phyloP scores from a whole-genome alignment of 768 basidiomycete species.

The Auricularia sp. region DNA sequence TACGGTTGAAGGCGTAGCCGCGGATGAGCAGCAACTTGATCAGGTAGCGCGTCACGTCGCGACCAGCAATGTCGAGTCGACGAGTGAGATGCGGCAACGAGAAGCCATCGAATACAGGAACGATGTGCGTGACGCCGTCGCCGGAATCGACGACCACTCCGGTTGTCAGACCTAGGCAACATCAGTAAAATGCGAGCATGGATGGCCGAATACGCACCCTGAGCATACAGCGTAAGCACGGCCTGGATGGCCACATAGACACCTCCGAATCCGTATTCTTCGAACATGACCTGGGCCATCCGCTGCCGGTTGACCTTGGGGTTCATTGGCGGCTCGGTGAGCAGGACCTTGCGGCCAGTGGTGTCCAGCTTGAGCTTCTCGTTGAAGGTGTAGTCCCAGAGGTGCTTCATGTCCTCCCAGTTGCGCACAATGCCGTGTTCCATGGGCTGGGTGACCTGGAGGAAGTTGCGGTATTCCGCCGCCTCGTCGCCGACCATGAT shows the following conservation, averaged over 20 bases:
- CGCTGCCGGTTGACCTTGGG: conserved; percentile 83
- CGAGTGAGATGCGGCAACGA: conserved; percentile 90
- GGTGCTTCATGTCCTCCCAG: conserved; percentile 97
- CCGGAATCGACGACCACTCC: conserved; percentile 99
- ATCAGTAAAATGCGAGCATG: not conserved
- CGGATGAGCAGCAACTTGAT: conserved; percentile 99
- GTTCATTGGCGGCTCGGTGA: conserved; percentile 99
- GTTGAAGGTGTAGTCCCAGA: conserved; percentile 98
- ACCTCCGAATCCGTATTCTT: conserved; percentile 91
- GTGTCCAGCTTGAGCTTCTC: conserved; percentile 91
- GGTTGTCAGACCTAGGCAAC: conserved; percentile 73
- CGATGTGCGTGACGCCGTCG: conserved; percentile 98
- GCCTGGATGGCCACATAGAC: conserved; percentile 99
- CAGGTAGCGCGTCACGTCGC: conserved; percentile 96
- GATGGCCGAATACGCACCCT: conserved; percentile 52
- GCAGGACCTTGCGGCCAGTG: conserved; percentile 73
- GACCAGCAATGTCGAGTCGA: conserved; percentile 92
- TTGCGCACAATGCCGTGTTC: conserved; percentile 98
- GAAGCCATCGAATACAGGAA: conserved; percentile 96
- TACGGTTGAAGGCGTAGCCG: conserved; percentile 99
- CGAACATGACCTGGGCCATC: conserved; percentile 99
- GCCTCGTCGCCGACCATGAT: conserved; percentile 99
- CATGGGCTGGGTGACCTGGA: conserved; percentile 97
- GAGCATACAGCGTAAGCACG: conserved; percentile 94
- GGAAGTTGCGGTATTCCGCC: conserved; percentile 83